A percentile compares a stretch with the other conserved stretches of the same genome.
phyloP scores from a whole-genome alignment of 352 stramenopile species.

The Phytophthora sp. region DNA sequence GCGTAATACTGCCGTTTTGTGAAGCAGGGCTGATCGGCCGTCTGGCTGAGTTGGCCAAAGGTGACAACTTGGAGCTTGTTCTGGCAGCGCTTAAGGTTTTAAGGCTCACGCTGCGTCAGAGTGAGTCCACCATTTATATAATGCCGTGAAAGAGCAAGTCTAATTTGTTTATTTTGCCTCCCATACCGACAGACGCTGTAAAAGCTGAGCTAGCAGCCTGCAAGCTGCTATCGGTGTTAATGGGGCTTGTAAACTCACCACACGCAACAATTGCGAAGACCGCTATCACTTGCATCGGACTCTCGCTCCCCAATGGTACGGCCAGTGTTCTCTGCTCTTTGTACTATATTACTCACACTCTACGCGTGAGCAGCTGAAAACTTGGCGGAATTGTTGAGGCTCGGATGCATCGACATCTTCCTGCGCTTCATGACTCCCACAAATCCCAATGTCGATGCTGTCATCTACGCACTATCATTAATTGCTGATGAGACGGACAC shows the following conservation, averaged over 20 bases:
- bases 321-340: background rate
- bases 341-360: background rate
- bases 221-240: constrained; percentile 46
- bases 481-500: constrained; percentile 62
- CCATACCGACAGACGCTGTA: constrained; percentile 40
- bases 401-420: constrained; percentile 64
- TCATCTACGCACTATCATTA: constrained; percentile 58
- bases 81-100: constrained; percentile 61
- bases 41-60: constrained; percentile 39
- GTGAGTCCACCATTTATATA: constrained; percentile 26
- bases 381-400: constrained; percentile 51
- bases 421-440: constrained; percentile 50
- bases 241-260: constrained; percentile 46
- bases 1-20: constrained; percentile 51
- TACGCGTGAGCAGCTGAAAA: constrained; percentile 46
- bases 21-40: constrained; percentile 46
- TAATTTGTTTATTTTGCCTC: background rate
- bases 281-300: constrained; percentile 58
- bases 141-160: background rate
- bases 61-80: constrained; percentile 38
- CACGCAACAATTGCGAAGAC: constrained; percentile 49
- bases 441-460: constrained; percentile 52
- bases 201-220: constrained; percentile 41
- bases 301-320: constrained; percentile 64
- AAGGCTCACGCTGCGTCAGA: constrained; percentile 50